Percentiles rank a stretch among this genome's conserved stretches.
Evolutionary conservation across 1,284 basidiomycete species (phyloP).

Genomic region (Boletellus deceptivus): DNA sequence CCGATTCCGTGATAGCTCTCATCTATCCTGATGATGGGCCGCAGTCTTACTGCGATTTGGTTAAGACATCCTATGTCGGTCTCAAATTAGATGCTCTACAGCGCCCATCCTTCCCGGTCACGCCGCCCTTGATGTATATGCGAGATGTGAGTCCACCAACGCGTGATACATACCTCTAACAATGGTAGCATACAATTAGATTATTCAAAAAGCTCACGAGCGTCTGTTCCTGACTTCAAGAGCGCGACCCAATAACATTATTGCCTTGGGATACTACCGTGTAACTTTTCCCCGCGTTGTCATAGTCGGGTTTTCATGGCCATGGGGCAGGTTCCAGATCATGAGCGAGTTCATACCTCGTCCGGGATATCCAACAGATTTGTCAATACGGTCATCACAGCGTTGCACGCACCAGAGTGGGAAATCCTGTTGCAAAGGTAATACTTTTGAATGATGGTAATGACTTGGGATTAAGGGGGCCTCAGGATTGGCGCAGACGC

Average conservation of each 20-base stretch:
- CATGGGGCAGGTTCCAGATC: slow-evolving; percentile 15
- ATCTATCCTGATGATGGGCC: slow-evolving; percentile 35
- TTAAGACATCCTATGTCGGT: slow-evolving; percentile 48
- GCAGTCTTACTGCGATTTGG: slow-evolving; percentile 38
- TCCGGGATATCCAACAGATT: slow-evolving; percentile 56
- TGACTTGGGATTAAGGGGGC: background rate
- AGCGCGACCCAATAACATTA: slow-evolving; percentile 48
- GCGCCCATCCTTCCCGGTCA: slow-evolving; percentile 28
- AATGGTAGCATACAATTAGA: slow-evolving; percentile 34
- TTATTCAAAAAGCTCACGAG: slow-evolving; percentile 59
- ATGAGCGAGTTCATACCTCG: slow-evolving; percentile 18
- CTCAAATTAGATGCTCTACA: slow-evolving; percentile 18
- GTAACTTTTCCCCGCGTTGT: slow-evolving; percentile 36
- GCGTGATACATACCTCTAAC: background rate
- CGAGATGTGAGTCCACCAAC: slow-evolving; percentile 44
- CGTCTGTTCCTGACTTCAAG: slow-evolving; percentile 44
- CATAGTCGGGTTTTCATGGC: background rate
- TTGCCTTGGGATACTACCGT: slow-evolving; percentile 63
- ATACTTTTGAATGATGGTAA: slow-evolving; percentile 10
- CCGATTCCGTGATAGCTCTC: background rate
- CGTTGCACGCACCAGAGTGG: slow-evolving; percentile 68
- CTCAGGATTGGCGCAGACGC: slow-evolving; percentile 67
- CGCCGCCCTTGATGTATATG: slow-evolving; percentile 49
- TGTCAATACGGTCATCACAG: slow-evolving; percentile 73
- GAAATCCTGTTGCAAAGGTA: slow-evolving; percentile 60